Evolutionary conservation across 768 basidiomycete genomes (phyloP).

Genomic region (Mycena pura): DNA sequence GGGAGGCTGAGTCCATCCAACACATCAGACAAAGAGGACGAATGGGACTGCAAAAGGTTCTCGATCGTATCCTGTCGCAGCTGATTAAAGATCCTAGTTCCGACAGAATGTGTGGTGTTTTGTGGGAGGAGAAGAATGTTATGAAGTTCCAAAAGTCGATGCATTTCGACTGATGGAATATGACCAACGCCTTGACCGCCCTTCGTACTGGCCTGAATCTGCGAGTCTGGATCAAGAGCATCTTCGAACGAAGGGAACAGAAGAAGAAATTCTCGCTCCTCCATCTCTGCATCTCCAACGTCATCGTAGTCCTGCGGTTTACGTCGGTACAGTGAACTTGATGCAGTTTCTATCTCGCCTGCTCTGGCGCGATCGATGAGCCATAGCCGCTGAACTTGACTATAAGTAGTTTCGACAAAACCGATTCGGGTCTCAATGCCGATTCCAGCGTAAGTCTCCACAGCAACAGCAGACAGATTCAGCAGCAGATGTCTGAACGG

Average conservation of each 20-base stretch:
- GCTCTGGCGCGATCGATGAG: slow-evolving; percentile 77
- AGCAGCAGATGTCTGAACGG: slow-evolving; percentile 55
- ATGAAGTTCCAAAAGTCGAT: slow-evolving; percentile 56
- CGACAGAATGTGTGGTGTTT: background rate
- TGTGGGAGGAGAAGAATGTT: slow-evolving; percentile 44
- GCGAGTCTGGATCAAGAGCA: slow-evolving; percentile 44
- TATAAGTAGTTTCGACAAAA: slow-evolving; percentile 60
- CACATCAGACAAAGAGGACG: slow-evolving; percentile 41
- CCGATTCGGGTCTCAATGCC: slow-evolving; percentile 37
- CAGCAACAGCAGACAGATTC: slow-evolving; percentile 51
- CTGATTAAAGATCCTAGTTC: slow-evolving; percentile 36
- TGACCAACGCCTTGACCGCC: slow-evolving; percentile 28
- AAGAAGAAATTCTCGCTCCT: slow-evolving; percentile 82
- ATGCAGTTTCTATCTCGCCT: slow-evolving; percentile 64
- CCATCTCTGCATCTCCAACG: slow-evolving; percentile 72
- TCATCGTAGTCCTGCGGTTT: slow-evolving; percentile 59
- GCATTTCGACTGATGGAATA: slow-evolving; percentile 43
- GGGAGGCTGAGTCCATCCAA: slow-evolving; percentile 61
- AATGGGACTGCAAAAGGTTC: slow-evolving; percentile 38
- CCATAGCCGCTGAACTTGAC: slow-evolving; percentile 84
- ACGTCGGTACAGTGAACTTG: slow-evolving; percentile 79
- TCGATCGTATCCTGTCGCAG: slow-evolving; percentile 42
- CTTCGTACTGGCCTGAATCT: slow-evolving; percentile 19
- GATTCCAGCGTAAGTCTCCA: slow-evolving; percentile 53
- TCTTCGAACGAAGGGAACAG: slow-evolving; percentile 89